Evolutionary conservation across 441 rosid genomes (phyloP), one percentile per base, ranked within the genome.

Genomic region (Kokia cookei): DNA sequence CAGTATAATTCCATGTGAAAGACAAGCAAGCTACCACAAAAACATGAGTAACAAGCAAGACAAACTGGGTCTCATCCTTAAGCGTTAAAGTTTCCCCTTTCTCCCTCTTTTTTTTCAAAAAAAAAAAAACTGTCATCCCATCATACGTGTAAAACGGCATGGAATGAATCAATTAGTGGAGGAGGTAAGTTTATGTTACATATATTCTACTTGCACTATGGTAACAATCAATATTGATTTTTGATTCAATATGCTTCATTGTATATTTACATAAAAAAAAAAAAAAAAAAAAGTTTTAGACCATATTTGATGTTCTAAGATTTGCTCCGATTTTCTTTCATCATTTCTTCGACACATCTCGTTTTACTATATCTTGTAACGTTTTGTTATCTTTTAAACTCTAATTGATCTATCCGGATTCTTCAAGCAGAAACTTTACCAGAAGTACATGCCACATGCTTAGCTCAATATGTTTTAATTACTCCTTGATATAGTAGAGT

Each of bases 41-140:
- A 70, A 74, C 72, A 57, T 1, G 35, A 24, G 24, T n/a, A 53
- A n/a, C 24, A 19, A 59, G 63, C 63, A 73, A 51, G 75, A 76
- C 78, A 78, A 75, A 72, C 77, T 60, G 27, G 11, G 12, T 54
- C 12, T 54, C 24, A 37, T 59, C 53, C 71, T 75, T 77, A 75
- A 71, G 73, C 79, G 65, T 78, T 72, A 76, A 60, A 37, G 43
- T 75, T 57, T 59, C 40, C 45, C 42, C 17, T 29, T 2, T 48
- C 42, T 15, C 14, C 27, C 37, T 32, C 7, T 1, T 32, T 32
- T 32, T 32, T 5, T 32, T 32, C 6, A 4, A 29, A 29, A 29
- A 29, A 32, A 13, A 29, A 50, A 29, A 45, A 76, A 73, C 81
- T 73, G 78, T 76, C 75, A 54, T 55, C 65, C 15, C 71, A 27